Percentiles rank a stretch among this genome's conserved stretches.
Conservation (phyloP, 2,329 filamentous ascomycete genomes). For the Rutstroemia sp. region DNA sequence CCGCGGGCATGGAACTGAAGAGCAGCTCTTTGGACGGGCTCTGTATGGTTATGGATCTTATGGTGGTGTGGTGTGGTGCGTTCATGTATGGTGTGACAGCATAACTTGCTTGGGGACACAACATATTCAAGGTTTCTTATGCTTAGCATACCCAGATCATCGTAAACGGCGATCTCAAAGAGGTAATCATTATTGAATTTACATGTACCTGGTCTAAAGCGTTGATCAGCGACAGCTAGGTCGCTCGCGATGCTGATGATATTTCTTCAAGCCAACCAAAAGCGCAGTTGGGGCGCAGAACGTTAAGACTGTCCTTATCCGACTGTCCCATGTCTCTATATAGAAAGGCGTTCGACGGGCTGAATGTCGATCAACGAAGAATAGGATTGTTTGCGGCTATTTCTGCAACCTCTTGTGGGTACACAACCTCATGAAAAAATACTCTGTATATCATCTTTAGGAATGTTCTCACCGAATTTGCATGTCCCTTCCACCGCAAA, state of each 20-base stretch:
- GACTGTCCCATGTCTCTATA: no score
- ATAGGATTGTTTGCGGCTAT: no score
- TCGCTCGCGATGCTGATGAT: background rate
- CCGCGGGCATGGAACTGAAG: background rate
- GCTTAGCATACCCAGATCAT: background rate
- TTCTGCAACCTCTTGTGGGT: no score
- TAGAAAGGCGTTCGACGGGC: no score
- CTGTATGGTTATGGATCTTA: background rate
- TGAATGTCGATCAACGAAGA: no score
- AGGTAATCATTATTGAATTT: background rate
- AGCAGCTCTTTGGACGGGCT: background rate
- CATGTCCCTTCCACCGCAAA: background rate
- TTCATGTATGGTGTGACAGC: no score
- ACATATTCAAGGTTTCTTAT: background rate
- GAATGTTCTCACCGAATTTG: no score
- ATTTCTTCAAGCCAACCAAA: background rate
- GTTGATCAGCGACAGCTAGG: background rate
- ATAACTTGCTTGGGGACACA: background rate
- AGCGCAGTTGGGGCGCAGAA: background rate
- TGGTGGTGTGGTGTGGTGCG: no score
- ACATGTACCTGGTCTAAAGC: background rate
- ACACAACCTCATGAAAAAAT: no score
- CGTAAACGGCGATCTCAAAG: background rate
- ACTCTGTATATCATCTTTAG: no score
- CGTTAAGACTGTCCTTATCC: background rate